Evolutionary conservation across 1,284 basidiomycete genomes (phyloP), one percentile per base, ranked within the genome.

Genomic region (Trichosporon asahii): DNA sequence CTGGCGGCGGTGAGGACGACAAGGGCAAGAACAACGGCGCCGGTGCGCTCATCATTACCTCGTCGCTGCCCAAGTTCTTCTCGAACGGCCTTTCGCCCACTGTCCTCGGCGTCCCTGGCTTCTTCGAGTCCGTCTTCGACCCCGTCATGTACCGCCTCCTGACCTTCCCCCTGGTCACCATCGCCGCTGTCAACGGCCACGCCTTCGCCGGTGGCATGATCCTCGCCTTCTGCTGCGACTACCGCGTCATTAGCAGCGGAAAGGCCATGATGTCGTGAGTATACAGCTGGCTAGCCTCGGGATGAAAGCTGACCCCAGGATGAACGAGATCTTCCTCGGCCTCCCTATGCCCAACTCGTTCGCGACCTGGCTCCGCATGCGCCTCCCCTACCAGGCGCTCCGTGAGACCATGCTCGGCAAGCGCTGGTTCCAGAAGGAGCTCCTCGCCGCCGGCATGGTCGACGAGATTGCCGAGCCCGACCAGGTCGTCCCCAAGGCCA

Each of bases 151-250:
- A 75, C 67, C 72, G 79, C 44, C 73, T 84, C 15, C 73, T 85
- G 65, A 83, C 84, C 6, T 85, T 85, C 76, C 84, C 84, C 7
- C 77, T 86, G 68, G 76, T 85, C 57, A 92, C 90, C 4, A 88
- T 97, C 72, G 92, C 93, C 33, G 92, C 93, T 2, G 89, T 97
- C 77, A 96, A 95, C 78, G 95, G 95, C 0, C 95, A 97, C 79
- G 81, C 90, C 69, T 97, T 94, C 80, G 95, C 95, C 2, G 95
- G 87, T 12, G 95, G 89, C 18, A 90, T 93, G 79, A 89, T 93
- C 76, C 85, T 96, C 25, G 88, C 91, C 0, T 84, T 95, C 66
- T 87, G 87, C 3, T 96, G 94, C 80, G 95, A 98, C 82, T 96
- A 93, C 83, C 88, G 95, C 37, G 87, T 97, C 69, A 95, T 96